Evolutionary conservation across 2,329 filamentous ascomycete genomes (phyloP), one percentile per base, ranked within the genome.

Genomic region (Ceratocystis eucalypticola): DNA sequence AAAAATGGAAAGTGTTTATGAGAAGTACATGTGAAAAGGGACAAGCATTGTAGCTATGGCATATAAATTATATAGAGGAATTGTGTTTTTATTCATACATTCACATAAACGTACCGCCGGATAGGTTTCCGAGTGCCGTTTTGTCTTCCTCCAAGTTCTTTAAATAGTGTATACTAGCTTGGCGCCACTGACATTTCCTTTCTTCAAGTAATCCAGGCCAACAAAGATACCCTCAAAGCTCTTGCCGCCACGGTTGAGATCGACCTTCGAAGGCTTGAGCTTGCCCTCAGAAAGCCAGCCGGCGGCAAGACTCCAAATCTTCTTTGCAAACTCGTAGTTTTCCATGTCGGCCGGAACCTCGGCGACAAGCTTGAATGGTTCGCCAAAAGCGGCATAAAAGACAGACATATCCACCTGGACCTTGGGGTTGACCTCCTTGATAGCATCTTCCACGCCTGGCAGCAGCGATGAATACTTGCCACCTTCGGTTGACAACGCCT

Each of bases 81-180:
- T 41, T 41, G 8, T 5, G 37, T 41, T 41, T 1, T 12, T 41
- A 12, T 41, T 41, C 10, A 62, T 62, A 33, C 59, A 62, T 45
- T 8, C 20, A 20, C 41, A 15, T 45, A 37, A 7, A 41, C 17
- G 8, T 7, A 41, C 25, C 17, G n/a, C 25, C 17, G n/a, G 28
- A 12, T 41, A 30, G 22, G n/a, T 8, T 30, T 12, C 20, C 33
- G 25, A 48, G 2, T n/a, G n/a, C 59, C 30, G n/a, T 10, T 20
- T 57, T 45, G 10, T 33, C 44, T 5, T 12, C 20, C 48, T 28
- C 22, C 20, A 5, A 15, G 20, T 2, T 5, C 30, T 25, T 65
- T 59, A 66, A 68, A 77, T 30, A 64, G 75, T 77, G 69, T 78
- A 79, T 1, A 80, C 78, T 62, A 80, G 71, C 73, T 80, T 80